These are phyloP conservation scores for Cladosporium sp. DNA, from an alignment of 2,329 filamentous ascomycete species.

Conservation along the genomic window DNA sequence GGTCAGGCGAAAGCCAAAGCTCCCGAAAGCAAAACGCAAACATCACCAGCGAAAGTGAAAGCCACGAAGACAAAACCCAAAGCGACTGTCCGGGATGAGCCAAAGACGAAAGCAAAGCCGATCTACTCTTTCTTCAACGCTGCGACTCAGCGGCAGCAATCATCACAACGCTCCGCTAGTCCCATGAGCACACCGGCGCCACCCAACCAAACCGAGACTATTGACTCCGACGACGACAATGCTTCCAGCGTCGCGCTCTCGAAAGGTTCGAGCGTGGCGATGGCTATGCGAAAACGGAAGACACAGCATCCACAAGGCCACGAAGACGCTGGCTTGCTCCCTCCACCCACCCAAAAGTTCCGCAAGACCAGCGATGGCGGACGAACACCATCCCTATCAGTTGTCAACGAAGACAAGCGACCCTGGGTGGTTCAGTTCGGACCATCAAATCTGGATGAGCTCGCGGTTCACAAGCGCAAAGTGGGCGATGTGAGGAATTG, in stretches of 20 bases:
- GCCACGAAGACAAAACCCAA: slow-evolving; percentile 24
- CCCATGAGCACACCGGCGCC: slow-evolving; percentile 40
- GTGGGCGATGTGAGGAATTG: slow-evolving; percentile 81
- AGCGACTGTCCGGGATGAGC: slow-evolving; percentile 39
- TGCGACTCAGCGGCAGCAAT: slow-evolving; percentile 42
- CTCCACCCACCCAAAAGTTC: slow-evolving; percentile 45
- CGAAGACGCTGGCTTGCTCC: slow-evolving; percentile 21
- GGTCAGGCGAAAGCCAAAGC: slow-evolving; percentile 21
- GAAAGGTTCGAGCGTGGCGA: slow-evolving; percentile 35
- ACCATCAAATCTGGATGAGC: slow-evolving; percentile 72
- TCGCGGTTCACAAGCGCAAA: slow-evolving; percentile 94
- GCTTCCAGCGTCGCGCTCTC: slow-evolving; percentile 27
- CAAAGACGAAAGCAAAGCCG: slow-evolving; percentile 41
- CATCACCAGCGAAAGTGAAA: slow-evolving; percentile 24
- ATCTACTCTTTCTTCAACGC: slow-evolving; percentile 53
- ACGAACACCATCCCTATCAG: slow-evolving; percentile 34
- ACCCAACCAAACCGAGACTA: slow-evolving; percentile 30
- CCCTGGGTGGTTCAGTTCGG: slow-evolving; percentile 89
- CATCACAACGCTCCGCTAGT: slow-evolving; percentile 40
- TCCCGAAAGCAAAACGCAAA: slow-evolving; percentile 4
- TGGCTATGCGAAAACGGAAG: slow-evolving; percentile 39
- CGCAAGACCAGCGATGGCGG: slow-evolving; percentile 40
- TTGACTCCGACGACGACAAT: slow-evolving; percentile 34
- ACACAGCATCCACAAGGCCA: slow-evolving; percentile 14
- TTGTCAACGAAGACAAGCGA: slow-evolving; percentile 56